These are phyloP conservation scores for Knufia petricola DNA, from an alignment of 2,329 filamentous ascomycete species.

Conservation along the genomic window DNA sequence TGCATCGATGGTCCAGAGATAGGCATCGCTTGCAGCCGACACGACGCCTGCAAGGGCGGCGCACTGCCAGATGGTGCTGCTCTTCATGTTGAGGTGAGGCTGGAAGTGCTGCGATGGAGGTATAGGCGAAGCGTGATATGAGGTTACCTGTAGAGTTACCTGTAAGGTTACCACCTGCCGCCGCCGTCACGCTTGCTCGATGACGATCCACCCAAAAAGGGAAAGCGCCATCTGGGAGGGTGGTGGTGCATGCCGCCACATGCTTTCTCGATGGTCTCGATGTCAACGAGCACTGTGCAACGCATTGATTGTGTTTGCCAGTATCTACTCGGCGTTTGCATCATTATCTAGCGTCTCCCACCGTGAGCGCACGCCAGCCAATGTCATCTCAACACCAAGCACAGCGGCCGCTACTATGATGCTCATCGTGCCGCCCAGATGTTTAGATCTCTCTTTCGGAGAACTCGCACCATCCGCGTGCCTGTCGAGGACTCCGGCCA, in stretches of 20 bases:
- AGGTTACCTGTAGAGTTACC: not conserved
- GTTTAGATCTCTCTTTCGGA: constrained; percentile 21
- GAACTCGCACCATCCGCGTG: constrained; percentile 19
- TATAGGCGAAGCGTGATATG: not conserved
- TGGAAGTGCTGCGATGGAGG: not conserved
- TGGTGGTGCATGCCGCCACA: not conserved
- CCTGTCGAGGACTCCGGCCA: constrained; percentile 17
- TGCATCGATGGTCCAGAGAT: constrained; percentile 22
- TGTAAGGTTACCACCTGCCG: too few relatives aligned
- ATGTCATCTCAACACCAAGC: not conserved
- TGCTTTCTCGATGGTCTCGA: not conserved
- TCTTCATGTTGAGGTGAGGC: not conserved
- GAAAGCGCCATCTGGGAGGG: not conserved
- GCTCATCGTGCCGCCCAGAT: constrained; percentile 9
- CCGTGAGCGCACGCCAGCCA: not conserved
- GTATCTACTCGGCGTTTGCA: not conserved
- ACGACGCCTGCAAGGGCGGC: not conserved
- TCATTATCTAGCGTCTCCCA: not conserved
- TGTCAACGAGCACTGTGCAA: not conserved
- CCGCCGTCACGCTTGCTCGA: too few relatives aligned
- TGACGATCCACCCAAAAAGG: not conserved
- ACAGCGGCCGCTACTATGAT: constrained; percentile 10
- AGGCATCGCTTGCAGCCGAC: constrained; percentile 19
- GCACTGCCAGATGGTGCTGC: not conserved
- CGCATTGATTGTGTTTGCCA: not conserved